phyloP scores from a whole-genome alignment of 2,329 filamentous ascomycete genomes.

The Epichloe scottii region DNA sequence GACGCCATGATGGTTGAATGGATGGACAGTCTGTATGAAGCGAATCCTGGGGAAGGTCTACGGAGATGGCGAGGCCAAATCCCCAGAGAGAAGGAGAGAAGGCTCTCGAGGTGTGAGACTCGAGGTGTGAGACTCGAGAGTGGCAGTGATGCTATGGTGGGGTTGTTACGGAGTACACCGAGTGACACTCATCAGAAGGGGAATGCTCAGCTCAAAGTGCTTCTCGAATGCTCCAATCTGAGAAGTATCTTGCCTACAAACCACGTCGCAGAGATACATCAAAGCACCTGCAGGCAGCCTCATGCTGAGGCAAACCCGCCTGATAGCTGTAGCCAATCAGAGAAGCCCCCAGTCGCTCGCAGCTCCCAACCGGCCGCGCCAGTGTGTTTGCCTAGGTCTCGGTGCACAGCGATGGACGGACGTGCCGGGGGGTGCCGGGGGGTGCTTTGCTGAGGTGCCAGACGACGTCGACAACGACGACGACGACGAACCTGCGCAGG shows the following conservation, averaged over 20 bases:
- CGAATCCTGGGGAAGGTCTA: background rate
- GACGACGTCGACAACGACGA: background rate
- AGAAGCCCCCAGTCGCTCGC: background rate
- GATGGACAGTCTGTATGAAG: background rate
- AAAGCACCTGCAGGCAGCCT: background rate
- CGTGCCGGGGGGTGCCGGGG: background rate
- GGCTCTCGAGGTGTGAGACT: background rate
- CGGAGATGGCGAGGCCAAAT: background rate
- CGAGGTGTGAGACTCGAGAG: background rate
- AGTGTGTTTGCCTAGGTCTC: slow-evolving; percentile 14
- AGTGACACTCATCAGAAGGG: background rate
- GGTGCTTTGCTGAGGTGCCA: background rate
- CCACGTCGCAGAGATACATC: background rate
- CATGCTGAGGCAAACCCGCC: slow-evolving; percentile 1
- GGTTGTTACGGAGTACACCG: background rate
- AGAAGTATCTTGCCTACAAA: background rate
- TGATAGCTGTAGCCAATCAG: slow-evolving; percentile 8
- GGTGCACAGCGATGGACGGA: background rate
- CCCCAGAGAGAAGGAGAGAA: background rate
- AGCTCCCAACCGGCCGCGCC: slow-evolving; percentile 10
- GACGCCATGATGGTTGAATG: slow-evolving; percentile 54
- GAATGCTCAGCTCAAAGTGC: background rate
- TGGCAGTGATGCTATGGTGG: background rate
- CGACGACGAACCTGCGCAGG: background rate
- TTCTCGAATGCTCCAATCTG: slow-evolving; percentile 6